A percentile compares a stretch with the other conserved stretches of the same genome.
Evolutionary conservation across 2,329 filamentous ascomycete species (phyloP).

Genomic region (Plenodomus biglobosus): DNA sequence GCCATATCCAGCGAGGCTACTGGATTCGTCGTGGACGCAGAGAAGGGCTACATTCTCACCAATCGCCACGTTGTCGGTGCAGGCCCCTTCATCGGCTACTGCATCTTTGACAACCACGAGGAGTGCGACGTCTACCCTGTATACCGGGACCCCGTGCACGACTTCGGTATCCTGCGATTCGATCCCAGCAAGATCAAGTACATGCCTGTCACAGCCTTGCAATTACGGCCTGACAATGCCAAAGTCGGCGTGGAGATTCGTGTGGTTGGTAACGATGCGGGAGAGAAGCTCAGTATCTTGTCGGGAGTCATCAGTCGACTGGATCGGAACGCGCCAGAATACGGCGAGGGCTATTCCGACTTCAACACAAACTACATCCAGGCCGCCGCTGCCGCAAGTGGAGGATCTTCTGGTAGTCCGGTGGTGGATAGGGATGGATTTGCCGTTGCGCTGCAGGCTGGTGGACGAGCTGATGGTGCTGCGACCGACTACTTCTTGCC

Average conservation of each 20-base stretch:
- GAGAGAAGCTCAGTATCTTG: slow-evolving; percentile 96
- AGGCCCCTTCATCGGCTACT: slow-evolving; percentile 96
- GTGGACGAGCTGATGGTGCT: slow-evolving; percentile 88
- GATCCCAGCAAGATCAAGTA: slow-evolving; percentile 96
- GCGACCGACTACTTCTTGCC: slow-evolving; percentile 98
- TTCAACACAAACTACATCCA: slow-evolving; percentile 98
- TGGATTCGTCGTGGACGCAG: slow-evolving; percentile 94
- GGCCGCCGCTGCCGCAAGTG: slow-evolving; percentile 93
- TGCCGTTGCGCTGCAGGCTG: slow-evolving; percentile 90
- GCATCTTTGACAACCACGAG: slow-evolving; percentile 98
- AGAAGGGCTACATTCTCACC: slow-evolving; percentile 69
- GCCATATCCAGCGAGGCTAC: slow-evolving; percentile 94
- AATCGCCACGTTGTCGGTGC: slow-evolving; percentile 84
- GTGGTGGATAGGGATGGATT: slow-evolving; percentile 94
- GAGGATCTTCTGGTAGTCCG: slow-evolving; percentile 96
- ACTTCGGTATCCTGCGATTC: slow-evolving; percentile 96
- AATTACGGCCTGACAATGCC: slow-evolving; percentile 81
- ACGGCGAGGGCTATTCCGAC: slow-evolving; percentile 96
- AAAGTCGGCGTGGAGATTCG: slow-evolving; percentile 90
- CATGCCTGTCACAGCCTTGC: slow-evolving; percentile 82
- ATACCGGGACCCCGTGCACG: slow-evolving; percentile 96
- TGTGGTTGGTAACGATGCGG: slow-evolving; percentile 97
- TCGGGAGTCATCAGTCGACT: slow-evolving; percentile 96
- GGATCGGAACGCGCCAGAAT: slow-evolving; percentile 91
- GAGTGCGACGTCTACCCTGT: slow-evolving; percentile 93